Evolutionary conservation across 2,329 filamentous ascomycete genomes (phyloP), one percentile per base, ranked within the genome.

Genomic region (Colletotrichum sp.): DNA sequence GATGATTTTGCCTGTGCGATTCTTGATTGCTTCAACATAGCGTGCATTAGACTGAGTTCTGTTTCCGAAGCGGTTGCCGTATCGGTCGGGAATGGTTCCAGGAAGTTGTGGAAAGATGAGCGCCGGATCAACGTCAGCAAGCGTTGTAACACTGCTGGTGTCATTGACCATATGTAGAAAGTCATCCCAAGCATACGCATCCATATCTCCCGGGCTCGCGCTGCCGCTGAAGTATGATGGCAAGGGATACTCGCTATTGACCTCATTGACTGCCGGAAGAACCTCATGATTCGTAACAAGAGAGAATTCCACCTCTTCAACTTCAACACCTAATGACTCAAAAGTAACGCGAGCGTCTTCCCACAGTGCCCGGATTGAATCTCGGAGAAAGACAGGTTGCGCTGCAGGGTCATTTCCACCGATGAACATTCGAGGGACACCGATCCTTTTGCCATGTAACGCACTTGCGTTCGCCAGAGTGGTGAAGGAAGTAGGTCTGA

Each of bases 91-190:
- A 19, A 71, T 39, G 6, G 69, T 71, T n/a, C 39, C 59, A 5
- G 69, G 69, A 19, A 71, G 39, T 13, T 71, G 69, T 19, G 69
- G 69, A 16, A 71, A 71, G 48, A 71, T 66, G 16, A 27, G 16
- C 19, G 22, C 4, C 11, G 57, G 57, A 13, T 71, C 44, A 8
- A 66, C 69, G 11, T 71, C 36, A 34, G 67, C 78, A 16, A 84
- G 78, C 74, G 79, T 77, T 69, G 82, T 79, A 6, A 81, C 77
- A 3, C 82, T 82, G 8, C 82, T 77, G 5, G 80, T 79, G 15
- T 80, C 77, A 39, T 83, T 79, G 27, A 79, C 68, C 16, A 80
- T 78, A 6, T 77, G 73, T 11, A 84, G 74, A 15, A 83, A 72
- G 44, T 72, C 69, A 16, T 72, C 69, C 69, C 69, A 72, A 8